Base-by-base conservation (phyloP, 78 protist species). In the Monocercomonoides exilis region DNA sequence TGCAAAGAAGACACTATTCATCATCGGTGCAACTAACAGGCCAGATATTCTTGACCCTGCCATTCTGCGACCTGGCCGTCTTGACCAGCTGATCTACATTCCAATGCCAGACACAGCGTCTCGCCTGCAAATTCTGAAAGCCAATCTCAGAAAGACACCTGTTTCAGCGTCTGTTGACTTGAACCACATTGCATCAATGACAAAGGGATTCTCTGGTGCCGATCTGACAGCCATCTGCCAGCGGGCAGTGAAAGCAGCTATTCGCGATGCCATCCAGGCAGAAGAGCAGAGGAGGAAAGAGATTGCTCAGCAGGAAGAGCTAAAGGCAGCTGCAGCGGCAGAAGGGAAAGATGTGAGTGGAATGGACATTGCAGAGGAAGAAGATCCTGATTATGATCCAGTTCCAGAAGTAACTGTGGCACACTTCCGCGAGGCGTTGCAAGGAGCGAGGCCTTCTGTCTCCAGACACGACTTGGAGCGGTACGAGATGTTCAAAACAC, bases 11-110 rank as follows among this genome's bases (percentile, higher is more conserved):
- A 95, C 92, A 87, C 99, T 99, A 77, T 99, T 98, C 92, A 95
- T 98, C 92, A 97, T 99, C 88, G 99, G 99, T 42, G 99, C 99
- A 32, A 99, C 99, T 63, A 99, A 99, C 95, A 79, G 99, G 21
- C 99, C 99, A 70, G 99, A 99, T 89, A 96, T 97, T 88, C 94
- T 99, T 88, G 99, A 99, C 90, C 97, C 99, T n/a, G 99, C 99
- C 32, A 70, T 99, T 21, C 80, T 97, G 87, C 94, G 99, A 45
- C 99, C 99, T 33, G 99, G 99, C 11, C 98, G 99, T 34, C 91
- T 95, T 43, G 97, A 95, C 90, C 99, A 98, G 95, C 93, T 99
- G 54, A 93, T 99, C 77, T 98, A 97, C 96, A 99, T 99, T 85
- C 99, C 99, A 32, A 94, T 99, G 80, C 99, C 99, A 81, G 99